Evolutionary conservation across 1,284 basidiomycete species (phyloP), one percentile per base, ranked within the genome.

Genomic region (Puccinia hordei): DNA sequence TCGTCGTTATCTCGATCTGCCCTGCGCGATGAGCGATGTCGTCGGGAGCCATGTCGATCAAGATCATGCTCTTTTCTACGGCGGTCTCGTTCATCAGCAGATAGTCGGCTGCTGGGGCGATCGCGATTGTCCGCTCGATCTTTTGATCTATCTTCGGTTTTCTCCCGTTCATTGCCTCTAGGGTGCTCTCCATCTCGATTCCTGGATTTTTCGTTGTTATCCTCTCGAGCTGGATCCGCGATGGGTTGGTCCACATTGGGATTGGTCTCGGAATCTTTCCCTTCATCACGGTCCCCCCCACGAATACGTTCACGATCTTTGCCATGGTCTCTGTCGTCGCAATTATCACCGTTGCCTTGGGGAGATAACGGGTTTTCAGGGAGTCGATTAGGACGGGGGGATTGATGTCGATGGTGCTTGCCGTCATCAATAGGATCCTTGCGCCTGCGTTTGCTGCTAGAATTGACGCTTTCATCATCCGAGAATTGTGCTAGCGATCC

Each of bases 201-300:
- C 92, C 84, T 92, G 92, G 81, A 92, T 89, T 83, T 89, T 90
- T 75, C 92, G 88, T 82, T 91, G 91, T 0, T 91, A 91, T 0
- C 90, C 90, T 0, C 51, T 55, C 17, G 30, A 22, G n/a, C 53
- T 46, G 57, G 51, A 3, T 59, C 76, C n/a, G 49, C 19, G 35
- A n/a, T 63, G 24, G 68, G 19, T n/a, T 30, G 38, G 27, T 63
- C 68, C 46, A 10, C 4, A 17, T 38, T 38, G 35, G 13, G 63
- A 57, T 78, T 38, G 12, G 82, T 84, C 81, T 94, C 93, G 63
- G 91, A 89, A 74, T 91, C 85, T 75, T 91, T 91, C 85, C 94
- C 93, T 12, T 44, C 1, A 38, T 73, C 69, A 24, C 55, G 51
- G 19, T 61, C 55, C 38, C 55, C 17, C 4, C 53, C 72, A 13